A percentile compares a stretch with the other conserved stretches of the same genome.
Conservation (phyloP, 2,329 filamentous ascomycete species). For the Thelonectria blattea region DNA sequence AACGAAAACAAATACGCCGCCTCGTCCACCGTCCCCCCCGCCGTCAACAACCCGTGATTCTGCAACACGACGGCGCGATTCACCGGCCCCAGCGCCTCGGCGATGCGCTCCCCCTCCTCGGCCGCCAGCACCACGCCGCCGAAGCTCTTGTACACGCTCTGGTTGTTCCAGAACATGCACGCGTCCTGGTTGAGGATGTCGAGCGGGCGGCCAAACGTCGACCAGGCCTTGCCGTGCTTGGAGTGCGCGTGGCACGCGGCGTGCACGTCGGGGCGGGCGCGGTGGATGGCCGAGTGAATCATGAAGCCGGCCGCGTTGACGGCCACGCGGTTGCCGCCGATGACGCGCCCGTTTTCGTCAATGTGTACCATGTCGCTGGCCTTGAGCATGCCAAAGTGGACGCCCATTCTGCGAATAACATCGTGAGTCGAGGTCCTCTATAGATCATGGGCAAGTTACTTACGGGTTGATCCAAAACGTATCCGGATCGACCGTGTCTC, state of each 20-base stretch:
- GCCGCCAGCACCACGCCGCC: slow-evolving; percentile 67
- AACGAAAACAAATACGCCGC: slow-evolving; percentile 64
- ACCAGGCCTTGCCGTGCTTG: slow-evolving; percentile 65
- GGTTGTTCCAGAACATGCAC: slow-evolving; percentile 61
- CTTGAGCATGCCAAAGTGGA: slow-evolving; percentile 67
- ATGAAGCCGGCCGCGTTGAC: slow-evolving; percentile 69
- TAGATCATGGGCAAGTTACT: slow-evolving; percentile 1
- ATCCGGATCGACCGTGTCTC: slow-evolving; percentile 64
- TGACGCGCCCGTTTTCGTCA: slow-evolving; percentile 62
- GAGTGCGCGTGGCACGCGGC: slow-evolving; percentile 69
- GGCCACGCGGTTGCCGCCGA: slow-evolving; percentile 61
- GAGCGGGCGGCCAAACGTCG: slow-evolving; percentile 59
- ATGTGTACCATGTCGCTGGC: slow-evolving; percentile 68
- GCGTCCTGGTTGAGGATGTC: slow-evolving; percentile 69
- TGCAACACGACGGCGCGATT: slow-evolving; percentile 62
- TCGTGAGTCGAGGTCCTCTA: background rate
- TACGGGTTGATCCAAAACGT: slow-evolving; percentile 71
- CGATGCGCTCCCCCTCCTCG: slow-evolving; percentile 66
- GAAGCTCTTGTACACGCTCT: slow-evolving; percentile 65
- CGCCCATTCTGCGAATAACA: slow-evolving; percentile 47
- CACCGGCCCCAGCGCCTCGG: slow-evolving; percentile 58
- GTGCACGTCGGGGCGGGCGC: slow-evolving; percentile 63
- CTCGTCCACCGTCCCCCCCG: slow-evolving; percentile 69
- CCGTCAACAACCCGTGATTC: slow-evolving; percentile 70
- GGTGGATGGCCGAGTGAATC: slow-evolving; percentile 67